Evolutionary conservation across 768 basidiomycete species (phyloP), one percentile per base, ranked within the genome.

Genomic region (Lactifluus piperatus): DNA sequence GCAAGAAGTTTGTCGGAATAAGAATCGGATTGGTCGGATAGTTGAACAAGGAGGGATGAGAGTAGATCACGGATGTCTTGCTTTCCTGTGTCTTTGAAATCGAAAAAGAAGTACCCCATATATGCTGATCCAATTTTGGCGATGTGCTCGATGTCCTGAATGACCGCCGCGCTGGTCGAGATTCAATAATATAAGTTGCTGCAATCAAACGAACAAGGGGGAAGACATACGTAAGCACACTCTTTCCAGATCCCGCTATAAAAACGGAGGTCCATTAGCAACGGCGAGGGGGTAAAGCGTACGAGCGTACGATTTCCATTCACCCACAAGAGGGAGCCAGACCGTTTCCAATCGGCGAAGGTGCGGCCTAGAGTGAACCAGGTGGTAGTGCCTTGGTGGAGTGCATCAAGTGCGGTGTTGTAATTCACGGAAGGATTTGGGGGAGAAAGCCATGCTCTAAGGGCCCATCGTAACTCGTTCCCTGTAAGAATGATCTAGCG

Each of bases 131-230:
- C 46, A 5, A 46, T 7, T 1, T 39, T 39, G 36, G 13, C 20
- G 18, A 56, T 0, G n/a, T 2, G 0, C 16, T 48, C 1, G 4
- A 41, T 27, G 36, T 56, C 26, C 3, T 34, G 34, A 24, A 57
- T 51, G 39, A 57, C 36, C 18, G 49, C 43, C 1, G 56, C 51
- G 29, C 56, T 51, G 6, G n/a, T 24, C n/a, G 1, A 1, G 0
- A 20, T 30, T 30, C 30, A 30, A 34, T 34, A 34, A 10, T 26
- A 20, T 51, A 2, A 41, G 5, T 4, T 11, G 24, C 4, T n/a
- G 4, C 1, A 2, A 3, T 6, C 6, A 18, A 1, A 5, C 8
- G 2, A 4, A 3, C 4, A 8, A n/a, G 4, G 0, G 5, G 18
- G 4, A 2, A 8, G 45, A 27, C 45, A 10, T 37, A 55, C 45